These are phyloP conservation scores for Aspergillus hiratsukae DNA, from an alignment of 2,329 filamentous ascomycete genomes.

Conservation along the genomic window DNA sequence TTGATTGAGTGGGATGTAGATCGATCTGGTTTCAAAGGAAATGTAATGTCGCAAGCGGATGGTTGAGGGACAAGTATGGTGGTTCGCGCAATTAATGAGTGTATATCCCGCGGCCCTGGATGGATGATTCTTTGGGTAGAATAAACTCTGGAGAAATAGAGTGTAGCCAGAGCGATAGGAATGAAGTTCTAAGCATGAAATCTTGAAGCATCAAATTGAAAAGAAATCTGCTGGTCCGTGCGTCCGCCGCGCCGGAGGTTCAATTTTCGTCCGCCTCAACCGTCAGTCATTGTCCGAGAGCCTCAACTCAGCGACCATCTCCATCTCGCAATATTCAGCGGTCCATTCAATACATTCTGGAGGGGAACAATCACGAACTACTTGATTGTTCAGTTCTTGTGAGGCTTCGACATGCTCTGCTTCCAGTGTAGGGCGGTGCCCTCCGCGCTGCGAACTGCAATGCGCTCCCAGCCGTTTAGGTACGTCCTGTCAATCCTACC, in stretches of 20 bases:
- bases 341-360: background rate
- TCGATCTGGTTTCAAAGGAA: background rate
- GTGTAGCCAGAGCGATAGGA: background rate
- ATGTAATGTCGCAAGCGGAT: background rate
- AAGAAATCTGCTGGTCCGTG: constrained; percentile 24
- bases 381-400: background rate
- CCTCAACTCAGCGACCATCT: constrained; percentile 1
- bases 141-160: background rate
- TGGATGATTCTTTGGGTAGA: background rate
- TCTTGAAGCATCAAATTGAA: background rate
- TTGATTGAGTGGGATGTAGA: background rate
- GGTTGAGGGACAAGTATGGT: background rate
- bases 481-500: constrained; percentile 10
- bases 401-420: constrained; percentile 27
- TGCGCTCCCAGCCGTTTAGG: constrained; percentile 12
- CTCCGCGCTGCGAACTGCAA: constrained; percentile 20
- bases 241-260: constrained; percentile 26
- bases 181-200: constrained; percentile 7
- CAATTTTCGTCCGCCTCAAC: constrained; percentile 30
- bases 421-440: constrained; percentile 31
- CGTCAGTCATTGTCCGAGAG: constrained; percentile 9
- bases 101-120: background rate
- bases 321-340: constrained; percentile 8
- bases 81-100: background rate
- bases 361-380: background rate